These are phyloP conservation scores for Eutrema yunnanense DNA, from an alignment of 345 rosid species.

Conservation along the genomic window DNA sequence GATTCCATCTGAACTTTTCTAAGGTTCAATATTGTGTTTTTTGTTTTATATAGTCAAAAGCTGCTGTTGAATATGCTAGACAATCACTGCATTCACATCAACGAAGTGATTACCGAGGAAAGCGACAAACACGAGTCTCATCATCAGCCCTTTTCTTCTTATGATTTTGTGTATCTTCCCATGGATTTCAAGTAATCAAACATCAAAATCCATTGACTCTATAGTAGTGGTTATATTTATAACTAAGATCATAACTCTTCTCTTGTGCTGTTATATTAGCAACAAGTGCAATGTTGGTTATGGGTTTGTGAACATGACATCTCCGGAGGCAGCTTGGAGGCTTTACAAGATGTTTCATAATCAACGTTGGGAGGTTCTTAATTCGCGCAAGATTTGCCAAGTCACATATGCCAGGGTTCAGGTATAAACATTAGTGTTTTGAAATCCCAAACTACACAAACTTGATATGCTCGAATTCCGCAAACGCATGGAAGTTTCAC, in stretches of 20 bases:
- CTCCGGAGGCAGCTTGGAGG: slow-evolving; percentile 75
- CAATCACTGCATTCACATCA: slow-evolving; percentile 87
- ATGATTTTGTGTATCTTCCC: slow-evolving; percentile 94
- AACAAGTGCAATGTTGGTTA: slow-evolving; percentile 99
- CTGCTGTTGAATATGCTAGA: slow-evolving; percentile 88
- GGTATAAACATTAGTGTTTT: slow-evolving; percentile 34
- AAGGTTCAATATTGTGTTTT: not conserved
- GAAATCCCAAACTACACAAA: not conserved
- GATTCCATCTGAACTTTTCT: slow-evolving; percentile 2
- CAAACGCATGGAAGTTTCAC: not conserved
- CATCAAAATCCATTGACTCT: not conserved
- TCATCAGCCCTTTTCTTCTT: slow-evolving; percentile 63
- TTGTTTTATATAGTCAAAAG: slow-evolving; percentile 45
- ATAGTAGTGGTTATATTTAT: not conserved
- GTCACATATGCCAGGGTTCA: slow-evolving; percentile 93
- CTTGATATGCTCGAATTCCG: not conserved
- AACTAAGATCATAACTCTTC: not conserved
- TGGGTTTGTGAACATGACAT: slow-evolving; percentile 98
- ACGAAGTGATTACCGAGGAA: slow-evolving; percentile 50
- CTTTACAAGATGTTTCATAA: slow-evolving; percentile 81
- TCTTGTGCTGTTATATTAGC: slow-evolving; percentile 33
- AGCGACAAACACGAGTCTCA: slow-evolving; percentile 29
- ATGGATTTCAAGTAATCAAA: slow-evolving; percentile 86
- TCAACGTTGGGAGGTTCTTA: slow-evolving; percentile 94
- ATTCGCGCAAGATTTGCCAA: slow-evolving; percentile 88